Evolutionary conservation across 1,284 basidiomycete genomes (phyloP), one percentile per base, ranked within the genome.

Genomic region (Leucoagaricus sp.): DNA sequence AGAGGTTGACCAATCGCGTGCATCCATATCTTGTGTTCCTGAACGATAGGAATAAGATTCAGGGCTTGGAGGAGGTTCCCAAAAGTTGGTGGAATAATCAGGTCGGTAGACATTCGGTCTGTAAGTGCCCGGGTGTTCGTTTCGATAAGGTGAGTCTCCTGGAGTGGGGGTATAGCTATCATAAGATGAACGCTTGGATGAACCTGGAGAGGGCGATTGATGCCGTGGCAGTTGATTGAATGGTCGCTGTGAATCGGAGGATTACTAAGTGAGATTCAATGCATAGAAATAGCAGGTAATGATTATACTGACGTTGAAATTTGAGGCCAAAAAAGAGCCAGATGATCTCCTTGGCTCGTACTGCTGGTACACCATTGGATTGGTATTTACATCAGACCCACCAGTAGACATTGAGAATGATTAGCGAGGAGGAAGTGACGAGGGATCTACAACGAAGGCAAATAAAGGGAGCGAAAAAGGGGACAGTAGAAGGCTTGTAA

Each of bases 21-120:
- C 23, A 42, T 75, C 68, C 49, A 64, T 21, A 31, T 72, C 72
- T 52, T 64, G 54, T 40, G 62, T 41, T 40, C 71, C 73, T 53
- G 73, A 56, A 54, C 72, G 66, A 53, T 73, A 69, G 8, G 28
- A 40, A 64, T 80, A 78, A 52, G 78, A 73, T 62, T 83, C 78
- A 40, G 84, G 80, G 59, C 80, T 82, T 38, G 82, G 79, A 46
- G 78, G 75, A 60, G 76, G 75, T 58, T 71, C 76, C 62, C 77
- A 75, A 63, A 78, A 76, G n/a, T 21, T 62, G 41, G 61, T 49
- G 49, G 63, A 61, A 57, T 73, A 72, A 49, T 77, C 75, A 46
- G 77, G 72, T 44, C 65, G 60, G 47, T 68, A 68, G 26, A 54
- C 51, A 60, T 63, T 65, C 13, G 74, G 61, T 44, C 69, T 56